Conservation (phyloP, 352 stramenopile species). For the Globisporangium megalacanthum region DNA sequence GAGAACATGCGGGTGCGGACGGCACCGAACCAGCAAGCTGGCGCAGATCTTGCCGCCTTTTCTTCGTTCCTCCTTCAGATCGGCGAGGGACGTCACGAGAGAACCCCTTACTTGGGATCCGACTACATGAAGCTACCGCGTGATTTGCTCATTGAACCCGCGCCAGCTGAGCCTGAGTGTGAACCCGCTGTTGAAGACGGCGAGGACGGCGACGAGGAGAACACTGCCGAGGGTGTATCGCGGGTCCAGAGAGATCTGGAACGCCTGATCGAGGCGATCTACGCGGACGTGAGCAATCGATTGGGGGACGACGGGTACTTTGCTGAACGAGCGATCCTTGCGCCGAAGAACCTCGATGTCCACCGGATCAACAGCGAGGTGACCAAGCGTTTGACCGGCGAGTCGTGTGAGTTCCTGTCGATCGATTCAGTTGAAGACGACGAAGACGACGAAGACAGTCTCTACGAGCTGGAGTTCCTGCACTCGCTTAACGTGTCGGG, state of each 20-base stretch:
- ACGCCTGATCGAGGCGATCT: no score
- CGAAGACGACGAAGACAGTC: slow-evolving; percentile 72
- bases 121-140: slow-evolving; percentile 44
- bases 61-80: no score
- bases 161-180: slow-evolving; percentile 98
- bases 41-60: not conserved
- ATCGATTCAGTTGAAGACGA: slow-evolving; percentile 58
- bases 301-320: slow-evolving; percentile 62
- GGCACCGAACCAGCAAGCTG: not conserved
- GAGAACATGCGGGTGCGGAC: not conserved
- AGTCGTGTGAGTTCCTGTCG: not conserved
- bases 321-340: slow-evolving; percentile 77
- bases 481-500: slow-evolving; percentile 44
- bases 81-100: slow-evolving; percentile 50
- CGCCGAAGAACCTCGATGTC: slow-evolving; percentile 63
- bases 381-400: slow-evolving; percentile 81
- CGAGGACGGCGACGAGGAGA: no score
- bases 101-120: not conserved
- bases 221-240: no score
- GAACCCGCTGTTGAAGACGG: no score
- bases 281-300: no score
- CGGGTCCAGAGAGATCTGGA: no score
- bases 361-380: slow-evolving; percentile 84
- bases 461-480: slow-evolving; percentile 78
- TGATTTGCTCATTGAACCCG: slow-evolving; percentile 95